Percentiles rank a stretch among this genome's conserved stretches.
Conservation (phyloP, 805 yeast genomes). For the Vanderwaltozyma yarrowii region DNA sequence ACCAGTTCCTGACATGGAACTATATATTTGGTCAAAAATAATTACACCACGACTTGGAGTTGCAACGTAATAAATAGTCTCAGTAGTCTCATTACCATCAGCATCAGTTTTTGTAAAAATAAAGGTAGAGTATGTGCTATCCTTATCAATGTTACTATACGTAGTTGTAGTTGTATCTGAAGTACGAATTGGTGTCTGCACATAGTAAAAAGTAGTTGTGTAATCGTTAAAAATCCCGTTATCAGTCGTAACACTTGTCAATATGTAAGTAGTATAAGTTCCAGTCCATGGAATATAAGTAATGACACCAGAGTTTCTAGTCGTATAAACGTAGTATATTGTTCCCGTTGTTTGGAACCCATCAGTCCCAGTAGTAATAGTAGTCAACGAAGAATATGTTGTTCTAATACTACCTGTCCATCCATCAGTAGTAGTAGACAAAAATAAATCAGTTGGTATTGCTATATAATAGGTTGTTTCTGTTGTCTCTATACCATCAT, state of each 20-base stretch:
- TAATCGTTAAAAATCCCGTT: neutral
- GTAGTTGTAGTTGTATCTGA: neutral
- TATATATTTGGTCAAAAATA: too few relatives aligned
- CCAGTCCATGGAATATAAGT: constrained; percentile 4
- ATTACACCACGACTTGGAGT: neutral
- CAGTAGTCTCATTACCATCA: constrained; percentile 1
- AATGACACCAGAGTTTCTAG: constrained; percentile 1
- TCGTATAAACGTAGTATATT: too few relatives aligned
- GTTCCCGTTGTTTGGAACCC: too few relatives aligned
- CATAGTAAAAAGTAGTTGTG: neutral
- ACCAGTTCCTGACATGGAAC: neutral
- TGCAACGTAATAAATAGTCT: constrained; percentile 1
- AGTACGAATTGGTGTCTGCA: neutral
- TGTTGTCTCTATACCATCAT: too few relatives aligned
- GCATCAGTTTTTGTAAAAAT: neutral
- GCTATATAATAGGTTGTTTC: too few relatives aligned
- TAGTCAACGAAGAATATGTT: too few relatives aligned
- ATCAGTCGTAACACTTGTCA: neutral
- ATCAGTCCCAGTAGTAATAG: too few relatives aligned
- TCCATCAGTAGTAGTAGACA: too few relatives aligned
- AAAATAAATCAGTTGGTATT: too few relatives aligned
- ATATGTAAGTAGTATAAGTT: constrained; percentile 1
- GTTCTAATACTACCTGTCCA: too few relatives aligned
- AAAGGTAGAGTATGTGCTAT: constrained; percentile 6
- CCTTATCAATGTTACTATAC: constrained; percentile 1